A percentile compares a stretch with the other conserved stretches of the same genome.
Evolutionary conservation across 345 rosid species (phyloP).

Genomic region (Kernera saxatilis): DNA sequence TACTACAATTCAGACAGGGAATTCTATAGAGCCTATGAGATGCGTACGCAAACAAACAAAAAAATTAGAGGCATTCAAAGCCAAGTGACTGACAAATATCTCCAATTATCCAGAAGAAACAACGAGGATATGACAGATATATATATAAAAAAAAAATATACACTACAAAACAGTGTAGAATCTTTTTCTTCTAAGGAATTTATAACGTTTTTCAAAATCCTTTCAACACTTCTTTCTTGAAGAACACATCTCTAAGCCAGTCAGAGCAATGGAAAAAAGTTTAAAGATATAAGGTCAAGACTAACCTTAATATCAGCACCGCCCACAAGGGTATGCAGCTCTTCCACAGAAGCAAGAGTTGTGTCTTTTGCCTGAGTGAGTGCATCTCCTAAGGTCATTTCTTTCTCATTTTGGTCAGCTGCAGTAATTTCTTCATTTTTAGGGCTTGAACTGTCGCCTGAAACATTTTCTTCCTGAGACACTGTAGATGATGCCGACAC

Average conservation of each 20-base stretch:
- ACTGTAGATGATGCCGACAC: conserved; percentile 50
- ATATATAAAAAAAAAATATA: neutral
- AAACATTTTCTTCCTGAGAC: conserved; percentile 44
- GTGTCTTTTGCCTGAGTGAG: conserved; percentile 67
- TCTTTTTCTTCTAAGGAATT: neutral
- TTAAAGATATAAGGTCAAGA: neutral
- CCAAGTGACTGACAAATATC: conserved; percentile 11
- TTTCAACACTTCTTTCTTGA: neutral
- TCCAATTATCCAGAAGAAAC: conserved; percentile 15
- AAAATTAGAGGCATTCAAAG: neutral
- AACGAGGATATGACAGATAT: neutral
- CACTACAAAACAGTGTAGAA: neutral
- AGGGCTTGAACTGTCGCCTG: conserved; percentile 42
- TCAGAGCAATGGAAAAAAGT: neutral
- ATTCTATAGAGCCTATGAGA: neutral
- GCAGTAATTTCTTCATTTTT: conserved; percentile 47
- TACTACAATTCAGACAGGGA: conserved; percentile 5
- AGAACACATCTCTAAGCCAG: neutral
- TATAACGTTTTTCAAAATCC: neutral
- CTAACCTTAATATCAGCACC: conserved; percentile 97
- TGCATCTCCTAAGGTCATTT: conserved; percentile 73
- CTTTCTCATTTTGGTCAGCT: conserved; percentile 57
- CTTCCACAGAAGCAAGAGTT: conserved; percentile 91
- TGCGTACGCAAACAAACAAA: too few relatives aligned
- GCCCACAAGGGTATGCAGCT: conserved; percentile 89